Evolutionary conservation across 2,329 filamentous ascomycete species (phyloP).

Genomic region (Pestalotiopsis sp.): DNA sequence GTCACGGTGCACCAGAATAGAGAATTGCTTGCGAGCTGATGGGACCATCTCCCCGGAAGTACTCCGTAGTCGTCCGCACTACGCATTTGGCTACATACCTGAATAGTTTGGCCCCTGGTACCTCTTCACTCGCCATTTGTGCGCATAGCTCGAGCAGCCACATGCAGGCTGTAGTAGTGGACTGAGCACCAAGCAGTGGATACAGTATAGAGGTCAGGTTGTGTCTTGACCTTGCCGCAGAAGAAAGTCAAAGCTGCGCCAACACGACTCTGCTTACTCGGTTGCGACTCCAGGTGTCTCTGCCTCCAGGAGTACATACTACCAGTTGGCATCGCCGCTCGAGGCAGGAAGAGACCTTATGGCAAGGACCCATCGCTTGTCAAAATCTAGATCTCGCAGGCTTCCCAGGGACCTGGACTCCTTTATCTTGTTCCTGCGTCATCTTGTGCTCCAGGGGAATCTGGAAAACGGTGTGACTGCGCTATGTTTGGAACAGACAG

Average conservation of each 20-base stretch:
- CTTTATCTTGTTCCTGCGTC: neutral
- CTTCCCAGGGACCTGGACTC: neutral
- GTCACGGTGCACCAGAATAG: neutral
- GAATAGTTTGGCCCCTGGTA: no score
- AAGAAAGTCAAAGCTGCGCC: neutral
- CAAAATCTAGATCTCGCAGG: neutral
- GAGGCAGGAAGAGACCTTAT: neutral
- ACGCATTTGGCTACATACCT: no score
- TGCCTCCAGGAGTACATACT: neutral
- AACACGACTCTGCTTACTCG: neutral
- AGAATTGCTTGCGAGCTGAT: neutral
- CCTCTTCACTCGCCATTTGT: no score
- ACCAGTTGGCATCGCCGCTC: neutral
- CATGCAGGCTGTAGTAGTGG: no score
- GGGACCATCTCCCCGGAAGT: neutral
- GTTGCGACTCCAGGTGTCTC: neutral
- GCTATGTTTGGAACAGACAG: slow-evolving; percentile 7
- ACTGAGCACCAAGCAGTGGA: neutral
- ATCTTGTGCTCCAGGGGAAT: slow-evolving; percentile 1
- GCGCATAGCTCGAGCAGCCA: no score
- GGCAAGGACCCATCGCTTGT: neutral
- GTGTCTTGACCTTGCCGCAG: neutral
- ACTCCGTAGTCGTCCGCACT: no score
- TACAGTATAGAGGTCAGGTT: neutral
- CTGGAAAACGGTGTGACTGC: neutral